Percentiles rank a stretch among this genome's conserved stretches.
These are phyloP conservation scores for Cryomyces antarcticus DNA, from an alignment of 495 filamentous ascomycete genomes.

Conservation along the genomic window DNA sequence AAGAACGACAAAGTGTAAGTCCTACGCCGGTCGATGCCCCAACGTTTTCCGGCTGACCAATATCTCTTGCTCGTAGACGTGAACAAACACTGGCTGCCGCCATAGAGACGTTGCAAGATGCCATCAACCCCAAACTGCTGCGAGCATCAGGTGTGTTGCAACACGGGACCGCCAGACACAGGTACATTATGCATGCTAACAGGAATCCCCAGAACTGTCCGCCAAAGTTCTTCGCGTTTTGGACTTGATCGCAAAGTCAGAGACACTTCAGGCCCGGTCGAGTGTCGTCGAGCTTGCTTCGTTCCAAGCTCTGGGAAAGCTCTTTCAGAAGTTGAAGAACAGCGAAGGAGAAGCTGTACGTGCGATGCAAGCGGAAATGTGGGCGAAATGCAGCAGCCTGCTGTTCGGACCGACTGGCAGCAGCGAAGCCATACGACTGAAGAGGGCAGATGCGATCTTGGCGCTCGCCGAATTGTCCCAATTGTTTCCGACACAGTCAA, in stretches of 20 bases:
- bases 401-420: conserved; percentile 10
- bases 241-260: conserved; percentile 1
- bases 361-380: background rate
- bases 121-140: background rate
- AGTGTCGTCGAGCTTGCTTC: conserved; percentile 5
- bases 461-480: conserved; percentile 1
- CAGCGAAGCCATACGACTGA: conserved; percentile 10
- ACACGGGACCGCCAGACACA: too few species aligned
- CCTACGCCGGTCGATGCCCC: background rate
- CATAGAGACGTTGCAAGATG: background rate
- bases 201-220: too few species aligned
- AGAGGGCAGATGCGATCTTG: conserved; percentile 9
- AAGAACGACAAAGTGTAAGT: conserved; percentile 4
- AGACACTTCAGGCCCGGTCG: conserved; percentile 4
- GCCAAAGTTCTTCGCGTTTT: too few species aligned
- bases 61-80: background rate
- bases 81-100: background rate
- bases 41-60: background rate
- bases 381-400: conserved; percentile 1
- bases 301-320: conserved; percentile 6
- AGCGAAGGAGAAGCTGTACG: background rate
- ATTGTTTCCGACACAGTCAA: background rate
- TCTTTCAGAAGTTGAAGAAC: conserved; percentile 6
- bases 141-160: background rate
- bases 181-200: too few species aligned